Percentiles rank a stretch among this genome's conserved stretches.
These are phyloP conservation scores for Linum trigynum DNA, from an alignment of 345 rosid genomes.

Conservation along the genomic window DNA sequence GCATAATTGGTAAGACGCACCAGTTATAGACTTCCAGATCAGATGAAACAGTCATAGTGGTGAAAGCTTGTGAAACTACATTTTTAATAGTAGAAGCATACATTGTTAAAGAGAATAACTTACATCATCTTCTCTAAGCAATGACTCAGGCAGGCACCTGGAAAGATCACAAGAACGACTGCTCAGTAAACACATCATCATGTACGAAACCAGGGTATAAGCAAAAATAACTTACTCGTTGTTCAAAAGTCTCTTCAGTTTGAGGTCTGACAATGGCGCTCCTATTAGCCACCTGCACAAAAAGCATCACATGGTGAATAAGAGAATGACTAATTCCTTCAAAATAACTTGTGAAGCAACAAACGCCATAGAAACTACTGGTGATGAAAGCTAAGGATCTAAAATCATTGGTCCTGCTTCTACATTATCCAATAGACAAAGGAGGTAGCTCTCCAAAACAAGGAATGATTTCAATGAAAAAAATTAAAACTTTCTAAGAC, in stretches of 20 bases:
- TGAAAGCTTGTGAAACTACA: neutral
- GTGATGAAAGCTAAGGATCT: no score
- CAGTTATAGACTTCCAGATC: neutral
- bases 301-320: neutral
- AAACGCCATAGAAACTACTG: no score
- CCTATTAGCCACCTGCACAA: conserved; percentile 69
- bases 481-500: neutral
- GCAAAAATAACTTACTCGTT: conserved; percentile 24
- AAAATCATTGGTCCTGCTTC: no score
- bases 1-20: neutral
- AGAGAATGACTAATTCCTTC: neutral
- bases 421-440: no score
- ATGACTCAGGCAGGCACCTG: conserved; percentile 60
- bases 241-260: conserved; percentile 32
- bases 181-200: neutral
- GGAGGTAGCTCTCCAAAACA: no score
- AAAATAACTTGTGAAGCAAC: no score
- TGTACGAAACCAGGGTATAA: neutral
- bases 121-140: conserved; percentile 84
- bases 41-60: neutral
- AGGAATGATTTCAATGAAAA: no score
- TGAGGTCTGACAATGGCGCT: conserved; percentile 27
- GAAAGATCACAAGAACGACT: conserved; percentile 8
- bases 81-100: no score
- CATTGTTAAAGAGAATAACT: conserved; percentile 15